phyloP scores from a whole-genome alignment of 306 rosid genomes.

The Castanea crenata region DNA sequence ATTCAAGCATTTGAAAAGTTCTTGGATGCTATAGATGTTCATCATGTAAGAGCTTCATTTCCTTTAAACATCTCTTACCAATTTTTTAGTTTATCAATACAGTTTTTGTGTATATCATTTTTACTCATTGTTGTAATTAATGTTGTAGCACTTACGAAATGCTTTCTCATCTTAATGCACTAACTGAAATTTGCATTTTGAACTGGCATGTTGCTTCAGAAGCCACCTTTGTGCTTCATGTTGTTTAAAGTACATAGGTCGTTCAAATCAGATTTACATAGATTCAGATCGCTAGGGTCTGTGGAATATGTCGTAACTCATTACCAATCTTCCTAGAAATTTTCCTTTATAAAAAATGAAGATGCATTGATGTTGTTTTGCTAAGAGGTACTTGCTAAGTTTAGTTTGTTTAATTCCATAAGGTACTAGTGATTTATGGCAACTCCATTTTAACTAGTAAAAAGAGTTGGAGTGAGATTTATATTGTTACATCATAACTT shows the following conservation, averaged over 20 bases:
- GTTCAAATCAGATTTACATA: neutral
- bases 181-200: neutral
- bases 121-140: neutral
- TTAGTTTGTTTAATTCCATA: neutral
- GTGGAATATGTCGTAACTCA: neutral
- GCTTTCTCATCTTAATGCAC: neutral
- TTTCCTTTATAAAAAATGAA: neutral
- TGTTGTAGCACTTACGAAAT: conserved; percentile 2
- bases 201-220: conserved; percentile 12
- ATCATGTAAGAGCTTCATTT: conserved; percentile 62
- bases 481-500: neutral
- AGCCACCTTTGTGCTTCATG: conserved; percentile 7
- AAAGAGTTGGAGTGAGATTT: neutral
- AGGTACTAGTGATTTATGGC: neutral
- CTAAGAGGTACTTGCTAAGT: neutral
- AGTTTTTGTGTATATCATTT: conserved; percentile 18
- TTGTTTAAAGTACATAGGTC: neutral
- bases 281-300: neutral
- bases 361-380: neutral
- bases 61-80: conserved; percentile 1
- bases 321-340: neutral
- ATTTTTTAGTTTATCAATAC: conserved; percentile 4
- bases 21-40: conserved; percentile 98
- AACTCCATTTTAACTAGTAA: neutral
- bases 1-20: conserved; percentile 94